These are phyloP conservation scores for Paramecium bursaria DNA, from an alignment of 73 alveolate genomes.

Conservation along the genomic window DNA sequence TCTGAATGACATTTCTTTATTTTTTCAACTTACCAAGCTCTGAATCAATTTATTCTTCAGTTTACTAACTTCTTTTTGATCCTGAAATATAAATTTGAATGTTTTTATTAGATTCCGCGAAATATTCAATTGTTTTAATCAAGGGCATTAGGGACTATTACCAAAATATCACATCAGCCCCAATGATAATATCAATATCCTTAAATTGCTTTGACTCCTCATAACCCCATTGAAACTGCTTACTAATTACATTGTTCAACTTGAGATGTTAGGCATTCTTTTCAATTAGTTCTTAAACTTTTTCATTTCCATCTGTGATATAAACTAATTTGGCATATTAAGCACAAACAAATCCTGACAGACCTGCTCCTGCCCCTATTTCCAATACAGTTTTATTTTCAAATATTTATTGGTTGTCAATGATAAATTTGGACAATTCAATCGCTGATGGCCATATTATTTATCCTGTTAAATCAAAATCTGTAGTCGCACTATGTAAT, in stretches of 20 bases:
- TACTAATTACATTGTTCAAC: conserved; percentile 23
- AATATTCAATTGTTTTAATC: conserved; percentile 46
- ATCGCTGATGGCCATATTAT: conserved; percentile 41
- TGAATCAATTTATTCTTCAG: conserved; percentile 20
- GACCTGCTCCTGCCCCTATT: conserved; percentile 13
- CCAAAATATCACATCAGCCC: conserved; percentile 70
- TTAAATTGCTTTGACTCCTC: conserved; percentile 16
- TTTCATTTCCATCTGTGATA: conserved; percentile 65
- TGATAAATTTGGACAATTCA: conserved; percentile 34
- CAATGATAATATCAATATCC: conserved; percentile 64
- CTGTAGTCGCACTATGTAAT: conserved; percentile 22
- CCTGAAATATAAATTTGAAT: conserved; percentile 5
- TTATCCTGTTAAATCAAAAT: conserved; percentile 31
- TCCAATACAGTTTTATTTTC: conserved; percentile 5
- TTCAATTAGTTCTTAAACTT: conserved; percentile 47
- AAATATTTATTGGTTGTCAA: conserved; percentile 1
- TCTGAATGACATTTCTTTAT: conserved; percentile 18
- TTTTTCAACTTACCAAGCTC: not conserved
- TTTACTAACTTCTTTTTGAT: conserved; percentile 18
- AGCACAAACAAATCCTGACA: conserved; percentile 63
- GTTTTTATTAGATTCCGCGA: not conserved
- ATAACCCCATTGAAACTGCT: conserved; percentile 63
- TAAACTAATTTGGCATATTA: conserved; percentile 60
- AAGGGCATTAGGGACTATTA: conserved; percentile 46
- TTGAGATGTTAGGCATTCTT: conserved; percentile 60